Evolutionary conservation across 176 grass and related monocot species (phyloP).

Genomic region (Zoysia pacifica): DNA sequence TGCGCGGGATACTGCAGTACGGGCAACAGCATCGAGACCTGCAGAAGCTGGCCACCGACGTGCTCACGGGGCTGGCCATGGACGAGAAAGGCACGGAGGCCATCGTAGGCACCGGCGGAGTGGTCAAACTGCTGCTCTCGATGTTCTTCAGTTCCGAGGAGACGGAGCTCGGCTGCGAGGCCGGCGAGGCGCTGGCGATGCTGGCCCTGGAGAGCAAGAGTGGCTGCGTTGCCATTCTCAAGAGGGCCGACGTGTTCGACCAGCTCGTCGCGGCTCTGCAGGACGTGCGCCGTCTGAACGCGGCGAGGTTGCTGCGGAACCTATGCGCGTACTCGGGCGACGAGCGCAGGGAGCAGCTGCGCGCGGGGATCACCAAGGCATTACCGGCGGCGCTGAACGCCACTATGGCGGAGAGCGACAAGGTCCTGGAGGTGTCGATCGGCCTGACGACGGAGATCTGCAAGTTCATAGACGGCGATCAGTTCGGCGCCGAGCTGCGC

Average conservation of each 20-base stretch:
- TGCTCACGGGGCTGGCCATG: slow-evolving; percentile 64
- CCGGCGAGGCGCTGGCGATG: slow-evolving; percentile 67
- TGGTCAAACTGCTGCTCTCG: slow-evolving; percentile 54
- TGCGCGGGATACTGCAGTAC: slow-evolving; percentile 51
- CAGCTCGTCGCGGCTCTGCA: slow-evolving; percentile 40
- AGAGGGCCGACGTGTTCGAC: slow-evolving; percentile 28
- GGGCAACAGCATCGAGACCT: slow-evolving; percentile 15
- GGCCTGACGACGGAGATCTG: background rate
- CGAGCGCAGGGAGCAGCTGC: background rate
- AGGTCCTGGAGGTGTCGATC: background rate
- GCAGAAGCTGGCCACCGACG: slow-evolving; percentile 54
- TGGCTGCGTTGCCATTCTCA: slow-evolving; percentile 49
- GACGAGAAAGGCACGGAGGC: slow-evolving; percentile 51
- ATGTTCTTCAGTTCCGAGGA: slow-evolving; percentile 32
- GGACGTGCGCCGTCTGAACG: slow-evolving; percentile 24
- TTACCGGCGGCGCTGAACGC: background rate
- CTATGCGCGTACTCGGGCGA: slow-evolving; percentile 43
- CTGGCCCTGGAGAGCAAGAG: slow-evolving; percentile 54
- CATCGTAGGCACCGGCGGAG: slow-evolving; percentile 54
- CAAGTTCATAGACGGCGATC: background rate
- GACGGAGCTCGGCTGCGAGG: slow-evolving; percentile 40
- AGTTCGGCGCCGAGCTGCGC: background rate
- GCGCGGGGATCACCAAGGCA: background rate
- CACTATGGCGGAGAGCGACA: background rate
- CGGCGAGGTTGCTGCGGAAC: slow-evolving; percentile 60